Evolutionary conservation across 768 basidiomycete genomes (phyloP).

Genomic region (Tubosaeta brunneosetosa): DNA sequence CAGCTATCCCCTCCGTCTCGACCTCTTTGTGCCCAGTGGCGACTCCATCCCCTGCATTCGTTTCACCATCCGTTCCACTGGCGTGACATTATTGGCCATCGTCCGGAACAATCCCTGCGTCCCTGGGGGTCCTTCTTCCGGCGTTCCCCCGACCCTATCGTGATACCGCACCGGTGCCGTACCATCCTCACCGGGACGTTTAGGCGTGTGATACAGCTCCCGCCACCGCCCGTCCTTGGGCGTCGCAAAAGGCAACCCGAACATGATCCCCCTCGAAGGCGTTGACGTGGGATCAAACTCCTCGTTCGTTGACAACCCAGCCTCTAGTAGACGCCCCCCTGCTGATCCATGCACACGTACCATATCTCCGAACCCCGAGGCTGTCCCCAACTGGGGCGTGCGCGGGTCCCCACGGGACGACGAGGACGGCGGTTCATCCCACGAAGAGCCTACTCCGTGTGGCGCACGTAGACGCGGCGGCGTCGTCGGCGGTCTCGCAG

Average conservation of each 20-base stretch:
- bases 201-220: slow-evolving; percentile 52
- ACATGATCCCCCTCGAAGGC: slow-evolving; percentile 72
- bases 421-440: slow-evolving; percentile 39
- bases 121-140: slow-evolving; percentile 17
- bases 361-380: slow-evolving; percentile 31
- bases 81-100: slow-evolving; percentile 45
- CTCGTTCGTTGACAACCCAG: slow-evolving; percentile 28
- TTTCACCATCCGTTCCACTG: slow-evolving; percentile 39
- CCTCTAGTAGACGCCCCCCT: slow-evolving; percentile 36
- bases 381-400: slow-evolving; percentile 44
- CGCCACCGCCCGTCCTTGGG: slow-evolving; percentile 55
- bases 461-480: slow-evolving; percentile 36
- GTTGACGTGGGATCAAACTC: slow-evolving; percentile 79
- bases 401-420: slow-evolving; percentile 50
- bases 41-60: slow-evolving; percentile 27
- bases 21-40: slow-evolving; percentile 26
- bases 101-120: slow-evolving; percentile 13
- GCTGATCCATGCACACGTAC: slow-evolving; percentile 37
- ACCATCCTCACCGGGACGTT: slow-evolving; percentile 26
- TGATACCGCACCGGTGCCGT: slow-evolving; percentile 11
- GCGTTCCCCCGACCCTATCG: slow-evolving; percentile 17
- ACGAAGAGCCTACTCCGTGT: slow-evolving; percentile 37
- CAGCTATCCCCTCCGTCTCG: slow-evolving; percentile 14
- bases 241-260: slow-evolving; percentile 53
- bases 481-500: slow-evolving; percentile 41